phyloP scores from a whole-genome alignment of 2,329 filamentous ascomycete species.

The Alternaria incomplexa region DNA sequence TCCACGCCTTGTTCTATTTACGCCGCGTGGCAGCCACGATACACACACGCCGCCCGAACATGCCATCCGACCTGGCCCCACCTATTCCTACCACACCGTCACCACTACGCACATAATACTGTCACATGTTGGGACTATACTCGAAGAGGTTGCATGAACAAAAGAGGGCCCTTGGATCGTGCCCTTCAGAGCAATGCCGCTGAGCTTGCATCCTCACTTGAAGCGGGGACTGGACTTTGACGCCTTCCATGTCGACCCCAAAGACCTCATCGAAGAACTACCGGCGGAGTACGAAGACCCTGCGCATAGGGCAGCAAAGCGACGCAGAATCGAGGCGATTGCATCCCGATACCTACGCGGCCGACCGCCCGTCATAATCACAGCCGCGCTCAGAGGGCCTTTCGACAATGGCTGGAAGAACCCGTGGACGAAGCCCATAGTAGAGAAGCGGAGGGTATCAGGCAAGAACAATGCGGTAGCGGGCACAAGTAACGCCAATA shows the following conservation, averaged over 20 bases:
- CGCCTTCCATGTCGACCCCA: constrained; percentile 20
- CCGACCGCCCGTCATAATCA: constrained; percentile 62
- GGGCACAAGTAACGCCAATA: neutral
- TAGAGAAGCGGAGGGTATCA: neutral
- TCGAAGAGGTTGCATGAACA: neutral
- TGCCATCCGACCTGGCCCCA: constrained; percentile 10
- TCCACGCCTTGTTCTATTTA: neutral
- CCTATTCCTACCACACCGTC: constrained; percentile 5
- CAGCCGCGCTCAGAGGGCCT: constrained; percentile 67
- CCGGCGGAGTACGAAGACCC: constrained; percentile 61
- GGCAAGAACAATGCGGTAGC: neutral
- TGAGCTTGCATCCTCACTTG: constrained; percentile 31
- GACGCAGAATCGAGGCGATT: constrained; percentile 64
- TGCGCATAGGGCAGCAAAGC: constrained; percentile 59
- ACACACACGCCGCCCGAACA: constrained; percentile 6
- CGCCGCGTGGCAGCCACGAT: constrained; percentile 6
- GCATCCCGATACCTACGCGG: constrained; percentile 66
- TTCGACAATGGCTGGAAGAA: constrained; percentile 55
- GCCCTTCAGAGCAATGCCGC: constrained; percentile 16
- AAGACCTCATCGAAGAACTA: constrained; percentile 57
- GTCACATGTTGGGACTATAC: neutral
- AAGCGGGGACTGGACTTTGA: constrained; percentile 33
- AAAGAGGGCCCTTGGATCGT: neutral
- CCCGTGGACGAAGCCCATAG: constrained; percentile 36
- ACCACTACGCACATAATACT: neutral